A percentile compares a stretch with the other conserved stretches of the same genome.
Evolutionary conservation across 345 rosid species (phyloP).

Genomic region (Brassica cretica): DNA sequence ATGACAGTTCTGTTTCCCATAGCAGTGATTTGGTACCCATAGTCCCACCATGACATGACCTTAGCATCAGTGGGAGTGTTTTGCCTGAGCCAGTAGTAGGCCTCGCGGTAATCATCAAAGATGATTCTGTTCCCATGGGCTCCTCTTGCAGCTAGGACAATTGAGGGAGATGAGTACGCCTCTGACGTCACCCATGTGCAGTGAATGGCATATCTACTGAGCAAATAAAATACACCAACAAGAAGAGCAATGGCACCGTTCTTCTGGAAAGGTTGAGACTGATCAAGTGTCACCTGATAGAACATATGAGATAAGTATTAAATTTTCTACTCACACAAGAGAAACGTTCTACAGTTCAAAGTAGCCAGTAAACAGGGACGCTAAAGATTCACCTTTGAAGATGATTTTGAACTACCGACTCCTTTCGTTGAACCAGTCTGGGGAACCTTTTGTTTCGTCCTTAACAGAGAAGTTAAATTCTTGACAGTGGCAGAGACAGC

Average conservation of each 20-base stretch:
- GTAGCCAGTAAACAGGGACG: not conserved
- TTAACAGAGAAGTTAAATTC: slow-evolving; percentile 68
- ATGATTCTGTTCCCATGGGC: slow-evolving; percentile 92
- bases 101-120: slow-evolving; percentile 99
- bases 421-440: slow-evolving; percentile 69
- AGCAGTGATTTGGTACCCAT: slow-evolving; percentile 98
- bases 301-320: slow-evolving; percentile 27
- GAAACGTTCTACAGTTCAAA: not conserved
- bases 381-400: slow-evolving; percentile 70
- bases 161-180: slow-evolving; percentile 99
- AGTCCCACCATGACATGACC: slow-evolving; percentile 99
- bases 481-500: slow-evolving; percentile 95
- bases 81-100: slow-evolving; percentile 97
- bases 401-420: slow-evolving; percentile 64
- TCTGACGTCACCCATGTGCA: slow-evolving; percentile 99
- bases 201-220: slow-evolving; percentile 82
- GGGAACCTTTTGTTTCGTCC: slow-evolving; percentile 70
- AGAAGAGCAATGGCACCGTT: slow-evolving; percentile 89
- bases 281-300: slow-evolving; percentile 73
- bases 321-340: not conserved
- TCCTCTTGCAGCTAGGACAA: slow-evolving; percentile 98
- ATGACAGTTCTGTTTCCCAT: slow-evolving; percentile 99
- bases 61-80: slow-evolving; percentile 97
- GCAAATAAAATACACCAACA: slow-evolving; percentile 85
- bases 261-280: slow-evolving; percentile 91